A percentile compares a stretch with the other conserved stretches of the same genome.
Evolutionary conservation across 2,329 filamentous ascomycete species (phyloP).

Genomic region (Fonsecaea erecta): DNA sequence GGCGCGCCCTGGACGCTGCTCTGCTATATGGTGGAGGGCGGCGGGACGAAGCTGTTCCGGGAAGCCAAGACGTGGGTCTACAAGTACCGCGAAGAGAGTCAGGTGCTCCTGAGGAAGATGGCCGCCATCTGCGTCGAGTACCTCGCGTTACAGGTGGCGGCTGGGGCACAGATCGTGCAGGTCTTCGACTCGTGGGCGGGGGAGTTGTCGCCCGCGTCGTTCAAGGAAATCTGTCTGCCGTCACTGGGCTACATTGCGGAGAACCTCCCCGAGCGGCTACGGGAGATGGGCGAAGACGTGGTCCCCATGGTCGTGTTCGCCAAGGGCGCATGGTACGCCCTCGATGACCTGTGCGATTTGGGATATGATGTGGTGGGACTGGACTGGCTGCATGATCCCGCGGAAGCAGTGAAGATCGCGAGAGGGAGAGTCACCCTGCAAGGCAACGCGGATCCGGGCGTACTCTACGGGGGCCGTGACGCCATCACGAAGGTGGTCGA

Average conservation of each 20-base stretch:
- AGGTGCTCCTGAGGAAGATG: constrained; percentile 85
- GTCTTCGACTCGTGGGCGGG: constrained; percentile 99
- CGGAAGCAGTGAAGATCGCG: constrained; percentile 79
- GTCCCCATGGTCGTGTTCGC: constrained; percentile 99
- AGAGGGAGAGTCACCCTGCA: constrained; percentile 81
- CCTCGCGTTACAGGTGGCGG: constrained; percentile 86
- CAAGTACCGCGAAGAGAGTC: constrained; percentile 78
- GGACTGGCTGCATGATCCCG: constrained; percentile 92
- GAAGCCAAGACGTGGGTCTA: constrained; percentile 97
- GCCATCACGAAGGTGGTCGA: constrained; percentile 82
- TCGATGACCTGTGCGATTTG: constrained; percentile 83
- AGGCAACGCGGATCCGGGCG: constrained; percentile 93
- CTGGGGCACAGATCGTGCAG: constrained; percentile 93
- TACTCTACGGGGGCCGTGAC: constrained; percentile 82
- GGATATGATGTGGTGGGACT: constrained; percentile 93
- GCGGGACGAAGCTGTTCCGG: constrained; percentile 91
- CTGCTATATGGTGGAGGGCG: constrained; percentile 99
- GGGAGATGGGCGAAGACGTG: constrained; percentile 72
- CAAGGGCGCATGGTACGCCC: constrained; percentile 94
- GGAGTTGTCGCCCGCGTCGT: constrained; percentile 82
- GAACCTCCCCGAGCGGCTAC: constrained; percentile 74
- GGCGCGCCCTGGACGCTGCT: constrained; percentile 95
- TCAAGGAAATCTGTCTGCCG: constrained; percentile 82
- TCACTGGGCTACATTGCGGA: constrained; percentile 83
- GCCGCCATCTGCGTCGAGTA: constrained; percentile 94